These are phyloP conservation scores for Cryphonectria nitschkei DNA, from an alignment of 2,329 filamentous ascomycete species.

Conservation along the genomic window DNA sequence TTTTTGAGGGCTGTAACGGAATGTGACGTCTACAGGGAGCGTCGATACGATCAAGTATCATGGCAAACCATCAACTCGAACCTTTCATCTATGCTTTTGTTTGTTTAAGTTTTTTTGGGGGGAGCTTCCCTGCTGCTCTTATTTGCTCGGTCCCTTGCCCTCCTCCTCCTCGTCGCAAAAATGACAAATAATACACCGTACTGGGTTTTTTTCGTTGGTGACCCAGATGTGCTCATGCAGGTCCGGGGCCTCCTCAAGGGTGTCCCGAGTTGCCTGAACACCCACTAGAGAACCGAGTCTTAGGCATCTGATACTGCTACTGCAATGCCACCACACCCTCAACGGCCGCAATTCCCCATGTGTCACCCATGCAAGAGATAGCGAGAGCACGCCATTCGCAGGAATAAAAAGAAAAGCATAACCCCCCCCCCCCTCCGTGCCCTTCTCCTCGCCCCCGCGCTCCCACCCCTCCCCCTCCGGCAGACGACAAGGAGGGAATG, in stretches of 20 bases:
- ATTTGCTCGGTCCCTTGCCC: neutral
- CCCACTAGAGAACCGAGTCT: neutral
- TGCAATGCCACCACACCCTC: neutral
- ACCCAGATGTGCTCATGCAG: neutral
- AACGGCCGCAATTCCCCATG: neutral
- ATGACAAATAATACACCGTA: neutral
- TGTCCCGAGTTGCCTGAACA: neutral
- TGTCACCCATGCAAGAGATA: conserved; percentile 6
- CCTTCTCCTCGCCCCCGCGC: too few relatives aligned
- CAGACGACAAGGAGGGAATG: neutral
- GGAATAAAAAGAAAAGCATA: neutral
- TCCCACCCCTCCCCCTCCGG: neutral
- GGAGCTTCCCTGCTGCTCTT: neutral
- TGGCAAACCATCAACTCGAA: neutral
- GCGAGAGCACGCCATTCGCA: neutral
- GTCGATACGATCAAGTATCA: neutral
- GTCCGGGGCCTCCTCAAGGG: neutral
- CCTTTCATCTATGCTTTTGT: neutral
- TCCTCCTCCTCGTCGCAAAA: neutral
- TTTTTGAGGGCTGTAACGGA: neutral
- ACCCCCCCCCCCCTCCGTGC: too few relatives aligned
- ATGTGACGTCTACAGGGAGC: neutral
- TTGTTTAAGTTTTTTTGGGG: neutral
- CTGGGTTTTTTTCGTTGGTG: neutral
- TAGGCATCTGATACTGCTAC: neutral